phyloP scores from a whole-genome alignment of 2,329 filamentous ascomycete species.

The Diaporthe vexans region DNA sequence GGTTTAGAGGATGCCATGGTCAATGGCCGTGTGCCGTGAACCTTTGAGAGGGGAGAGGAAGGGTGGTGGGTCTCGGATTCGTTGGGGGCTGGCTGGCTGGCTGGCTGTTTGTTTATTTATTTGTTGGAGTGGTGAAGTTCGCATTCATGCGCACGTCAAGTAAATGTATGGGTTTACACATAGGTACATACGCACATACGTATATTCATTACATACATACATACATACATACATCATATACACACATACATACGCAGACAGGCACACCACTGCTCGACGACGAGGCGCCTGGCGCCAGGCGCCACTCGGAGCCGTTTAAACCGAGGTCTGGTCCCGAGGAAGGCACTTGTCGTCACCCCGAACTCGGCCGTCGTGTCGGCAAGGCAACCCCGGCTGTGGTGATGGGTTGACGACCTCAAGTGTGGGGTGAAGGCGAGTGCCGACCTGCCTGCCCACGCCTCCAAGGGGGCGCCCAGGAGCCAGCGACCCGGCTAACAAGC shows the following conservation, averaged over 20 bases:
- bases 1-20: conserved; percentile 51
- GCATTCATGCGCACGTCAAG: too few relatives aligned
- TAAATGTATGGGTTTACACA: too few relatives aligned
- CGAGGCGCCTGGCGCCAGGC: neutral
- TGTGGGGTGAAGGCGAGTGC: conserved; percentile 16
- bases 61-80: neutral
- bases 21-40: neutral
- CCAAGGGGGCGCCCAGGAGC: neutral
- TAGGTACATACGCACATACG: too few relatives aligned
- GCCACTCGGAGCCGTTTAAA: conserved; percentile 15
- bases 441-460: conserved; percentile 1
- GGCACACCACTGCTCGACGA: neutral
- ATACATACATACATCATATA: too few relatives aligned
- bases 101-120: too few relatives aligned
- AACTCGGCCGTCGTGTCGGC: conserved; percentile 18
- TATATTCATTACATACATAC: too few relatives aligned
- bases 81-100: neutral
- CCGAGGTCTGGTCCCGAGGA: conserved; percentile 8
- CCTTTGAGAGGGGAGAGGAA: neutral
- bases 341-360: neutral
- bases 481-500: conserved; percentile 7
- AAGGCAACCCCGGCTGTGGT: conserved; percentile 20
- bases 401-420: conserved; percentile 1
- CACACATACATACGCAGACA: neutral
- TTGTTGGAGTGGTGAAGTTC: neutral